Evolutionary conservation across 139 green algal species (phyloP).

Genomic region (Chara braunii): DNA sequence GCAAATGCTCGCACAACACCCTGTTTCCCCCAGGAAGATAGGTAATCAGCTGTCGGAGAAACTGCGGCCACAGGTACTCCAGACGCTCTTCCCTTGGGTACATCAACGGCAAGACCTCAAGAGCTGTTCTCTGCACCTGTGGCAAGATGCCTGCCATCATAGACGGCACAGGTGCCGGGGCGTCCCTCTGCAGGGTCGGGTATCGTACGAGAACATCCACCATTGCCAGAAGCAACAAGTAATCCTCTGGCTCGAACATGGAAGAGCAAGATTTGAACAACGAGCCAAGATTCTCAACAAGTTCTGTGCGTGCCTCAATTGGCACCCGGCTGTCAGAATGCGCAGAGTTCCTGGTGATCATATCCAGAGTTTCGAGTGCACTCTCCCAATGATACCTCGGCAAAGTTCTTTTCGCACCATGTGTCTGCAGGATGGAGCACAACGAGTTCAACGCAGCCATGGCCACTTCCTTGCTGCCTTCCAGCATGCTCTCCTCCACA

Average conservation of each 20-base stretch:
- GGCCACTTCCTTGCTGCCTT: constrained; percentile 59
- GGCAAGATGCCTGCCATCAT: constrained; percentile 44
- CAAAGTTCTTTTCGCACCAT: constrained; percentile 14
- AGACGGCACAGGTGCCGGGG: background rate
- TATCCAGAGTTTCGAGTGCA: constrained; percentile 40
- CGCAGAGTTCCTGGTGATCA: constrained; percentile 19
- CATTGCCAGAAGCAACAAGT: constrained; percentile 53
- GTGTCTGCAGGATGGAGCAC: constrained; percentile 45
- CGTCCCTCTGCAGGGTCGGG: constrained; percentile 56
- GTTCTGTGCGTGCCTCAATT: constrained; percentile 50
- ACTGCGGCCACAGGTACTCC: constrained; percentile 47
- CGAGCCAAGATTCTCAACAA: constrained; percentile 52
- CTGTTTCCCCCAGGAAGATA: constrained; percentile 33
- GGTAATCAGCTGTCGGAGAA: constrained; percentile 49
- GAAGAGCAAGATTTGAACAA: constrained; percentile 39
- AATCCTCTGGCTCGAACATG: constrained; percentile 45
- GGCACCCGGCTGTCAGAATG: background rate
- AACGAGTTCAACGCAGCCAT: constrained; percentile 55
- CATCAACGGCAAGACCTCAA: constrained; percentile 54
- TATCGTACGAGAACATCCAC: constrained; percentile 59
- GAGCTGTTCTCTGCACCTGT: constrained; percentile 62
- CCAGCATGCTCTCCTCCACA: constrained; percentile 52
- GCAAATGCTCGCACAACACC: constrained; percentile 19
- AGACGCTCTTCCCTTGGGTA: constrained; percentile 11
- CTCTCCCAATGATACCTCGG: constrained; percentile 31